Evolutionary conservation across 139 green algal species (phyloP).

Genomic region (Microglena sp.): DNA sequence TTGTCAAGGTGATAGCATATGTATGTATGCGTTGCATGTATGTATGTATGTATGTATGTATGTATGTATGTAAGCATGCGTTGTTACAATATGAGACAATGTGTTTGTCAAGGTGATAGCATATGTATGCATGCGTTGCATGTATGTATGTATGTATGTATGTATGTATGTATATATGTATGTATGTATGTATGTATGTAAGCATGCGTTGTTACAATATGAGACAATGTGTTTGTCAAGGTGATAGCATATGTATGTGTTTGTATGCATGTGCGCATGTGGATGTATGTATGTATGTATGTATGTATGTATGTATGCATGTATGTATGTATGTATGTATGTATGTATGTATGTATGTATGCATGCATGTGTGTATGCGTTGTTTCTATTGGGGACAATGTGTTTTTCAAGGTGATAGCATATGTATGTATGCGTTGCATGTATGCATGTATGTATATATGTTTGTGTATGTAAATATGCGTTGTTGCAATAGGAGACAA

Average conservation of each 20-base stretch:
- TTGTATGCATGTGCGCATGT: too few species aligned
- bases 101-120: slow-evolving; percentile 1
- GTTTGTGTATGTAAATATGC: not conserved
- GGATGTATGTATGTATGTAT: not conserved
- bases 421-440: not conserved
- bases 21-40: not conserved
- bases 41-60: not conserved
- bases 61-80: slow-evolving; percentile 2
- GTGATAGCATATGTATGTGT: not conserved
- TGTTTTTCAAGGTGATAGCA: slow-evolving; percentile 39
- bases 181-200: not conserved
- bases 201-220: not conserved
- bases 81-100: slow-evolving; percentile 36
- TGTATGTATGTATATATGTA: not conserved
- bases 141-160: not conserved
- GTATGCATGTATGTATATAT: not conserved
- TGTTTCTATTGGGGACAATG: slow-evolving; percentile 34
- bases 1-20: not conserved
- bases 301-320: slow-evolving; percentile 29
- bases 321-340: slow-evolving; percentile 4
- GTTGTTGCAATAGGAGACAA: not conserved
- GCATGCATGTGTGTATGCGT: slow-evolving; percentile 42
- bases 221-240: not conserved
- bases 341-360: not conserved
- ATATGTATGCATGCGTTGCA: not conserved